Conservation (phyloP, 2,329 filamentous ascomycete species). For the Exutisphaerella laricina region DNA sequence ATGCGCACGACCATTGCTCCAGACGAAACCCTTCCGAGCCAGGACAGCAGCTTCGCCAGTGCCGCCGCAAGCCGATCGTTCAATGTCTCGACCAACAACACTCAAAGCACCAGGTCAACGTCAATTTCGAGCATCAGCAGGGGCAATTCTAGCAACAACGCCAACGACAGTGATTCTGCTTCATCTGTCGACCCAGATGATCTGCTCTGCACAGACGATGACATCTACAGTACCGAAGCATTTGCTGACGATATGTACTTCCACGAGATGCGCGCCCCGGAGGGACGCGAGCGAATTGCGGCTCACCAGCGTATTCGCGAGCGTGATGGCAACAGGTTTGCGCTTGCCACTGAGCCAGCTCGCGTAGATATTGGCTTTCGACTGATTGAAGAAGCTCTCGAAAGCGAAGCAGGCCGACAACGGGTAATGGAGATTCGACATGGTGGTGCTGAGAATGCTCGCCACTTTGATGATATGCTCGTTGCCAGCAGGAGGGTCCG, state of each 20-base stretch:
- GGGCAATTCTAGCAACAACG: conserved; percentile 32
- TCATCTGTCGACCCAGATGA: conserved; percentile 53
- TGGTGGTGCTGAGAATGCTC: conserved; percentile 6
- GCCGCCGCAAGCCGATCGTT: conserved; percentile 51
- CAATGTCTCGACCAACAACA: conserved; percentile 26
- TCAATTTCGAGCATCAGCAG: conserved; percentile 27
- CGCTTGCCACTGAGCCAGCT: conserved; percentile 18
- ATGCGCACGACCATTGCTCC: conserved; percentile 74
- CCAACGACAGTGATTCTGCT: conserved; percentile 45
- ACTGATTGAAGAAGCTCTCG: conserved; percentile 29
- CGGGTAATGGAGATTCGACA: conserved; percentile 21
- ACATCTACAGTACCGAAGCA: conserved; percentile 21
- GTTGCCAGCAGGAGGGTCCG: conserved; percentile 5
- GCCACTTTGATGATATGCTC: conserved; percentile 11
- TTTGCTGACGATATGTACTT: conserved; percentile 30
- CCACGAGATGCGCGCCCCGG: conserved; percentile 21
- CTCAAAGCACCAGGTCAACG: conserved; percentile 33
- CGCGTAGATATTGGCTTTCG: conserved; percentile 30
- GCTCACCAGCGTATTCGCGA: conserved; percentile 31
- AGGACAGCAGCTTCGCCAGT: conserved; percentile 76
- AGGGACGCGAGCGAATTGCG: conserved; percentile 26
- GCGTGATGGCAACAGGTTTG: conserved; percentile 26
- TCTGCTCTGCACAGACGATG: conserved; percentile 27
- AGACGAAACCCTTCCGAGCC: conserved; percentile 73
- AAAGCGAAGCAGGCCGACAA: conserved; percentile 25